Evolutionary conservation across 2,329 filamentous ascomycete species (phyloP).

Genomic region (Neofusicoccum sp.): DNA sequence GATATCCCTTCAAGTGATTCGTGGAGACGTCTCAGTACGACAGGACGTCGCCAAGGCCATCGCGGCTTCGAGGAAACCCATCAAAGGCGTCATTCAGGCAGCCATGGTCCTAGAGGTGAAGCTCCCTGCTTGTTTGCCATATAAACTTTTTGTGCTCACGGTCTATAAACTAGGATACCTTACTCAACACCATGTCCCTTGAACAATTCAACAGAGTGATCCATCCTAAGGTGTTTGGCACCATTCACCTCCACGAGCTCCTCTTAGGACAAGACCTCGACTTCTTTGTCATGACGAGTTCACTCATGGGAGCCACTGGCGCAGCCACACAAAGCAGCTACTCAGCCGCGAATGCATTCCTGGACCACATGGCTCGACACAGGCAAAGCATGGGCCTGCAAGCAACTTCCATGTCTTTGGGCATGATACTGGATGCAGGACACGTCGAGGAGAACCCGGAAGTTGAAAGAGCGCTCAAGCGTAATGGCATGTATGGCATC

Average conservation of each 20-base stretch:
- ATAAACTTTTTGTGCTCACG: too few relatives aligned
- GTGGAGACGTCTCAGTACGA: constrained; percentile 21
- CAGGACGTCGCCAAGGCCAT: not conserved
- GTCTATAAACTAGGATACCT: constrained; percentile 16
- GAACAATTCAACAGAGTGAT: constrained; percentile 49
- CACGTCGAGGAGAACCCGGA: constrained; percentile 22
- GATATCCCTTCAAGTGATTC: not conserved
- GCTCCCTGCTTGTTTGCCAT: not conserved
- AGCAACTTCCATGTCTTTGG: constrained; percentile 1
- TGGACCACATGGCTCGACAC: constrained; percentile 31
- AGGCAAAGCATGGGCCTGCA: constrained; percentile 21
- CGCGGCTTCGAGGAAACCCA: not conserved
- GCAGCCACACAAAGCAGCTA: constrained; percentile 55
- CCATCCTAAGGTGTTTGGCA: constrained; percentile 53
- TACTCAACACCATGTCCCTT: constrained; percentile 46
- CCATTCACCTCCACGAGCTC: constrained; percentile 45
- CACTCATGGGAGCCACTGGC: constrained; percentile 53
- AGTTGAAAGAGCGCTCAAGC: constrained; percentile 15
- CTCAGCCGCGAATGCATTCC: constrained; percentile 50
- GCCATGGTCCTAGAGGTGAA: constrained; percentile 28
- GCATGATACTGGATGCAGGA: constrained; percentile 19
- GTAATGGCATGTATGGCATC: constrained; percentile 29
- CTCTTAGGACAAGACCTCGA: constrained; percentile 28
- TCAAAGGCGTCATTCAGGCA: constrained; percentile 32
- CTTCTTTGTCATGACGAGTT: constrained; percentile 53